phyloP scores from a whole-genome alignment of 75 land plant genomes.

The Pinus tabuliformis region DNA sequence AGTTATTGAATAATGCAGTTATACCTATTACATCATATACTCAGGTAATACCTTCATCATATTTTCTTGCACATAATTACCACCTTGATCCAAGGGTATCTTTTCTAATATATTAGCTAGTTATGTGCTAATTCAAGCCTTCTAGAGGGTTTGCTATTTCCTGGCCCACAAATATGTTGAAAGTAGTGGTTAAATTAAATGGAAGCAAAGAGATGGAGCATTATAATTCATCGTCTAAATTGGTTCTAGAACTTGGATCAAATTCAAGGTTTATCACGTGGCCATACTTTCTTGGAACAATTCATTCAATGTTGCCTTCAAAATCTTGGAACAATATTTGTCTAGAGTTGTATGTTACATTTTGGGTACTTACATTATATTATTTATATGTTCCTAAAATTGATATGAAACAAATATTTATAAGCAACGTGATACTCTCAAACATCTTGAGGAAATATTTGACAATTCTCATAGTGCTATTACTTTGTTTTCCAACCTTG shows the following conservation, averaged over 20 bases:
- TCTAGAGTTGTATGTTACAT: constrained; percentile 88
- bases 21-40: constrained; percentile 73
- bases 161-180: constrained; percentile 71
- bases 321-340: constrained; percentile 95
- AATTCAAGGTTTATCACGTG: constrained; percentile 60
- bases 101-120: constrained; percentile 87
- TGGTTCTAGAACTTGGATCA: constrained; percentile 70
- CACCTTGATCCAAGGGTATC: constrained; percentile 97
- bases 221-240: constrained; percentile 15
- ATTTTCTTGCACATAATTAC: constrained; percentile 80
- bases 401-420: constrained; percentile 87
- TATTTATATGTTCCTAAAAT: constrained; percentile 85
- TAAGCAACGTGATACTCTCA: constrained; percentile 87
- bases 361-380: constrained; percentile 94
- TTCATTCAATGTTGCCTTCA: constrained; percentile 67
- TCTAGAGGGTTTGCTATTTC: constrained; percentile 35
- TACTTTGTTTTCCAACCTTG: too few species aligned
- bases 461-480: too few species aligned
- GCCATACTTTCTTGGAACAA: constrained; percentile 75
- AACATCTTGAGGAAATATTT: constrained; percentile 37
- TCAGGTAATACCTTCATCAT: constrained; percentile 74
- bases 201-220: constrained; percentile 34
- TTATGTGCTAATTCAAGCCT: constrained; percentile 86
- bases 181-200: constrained; percentile 13
- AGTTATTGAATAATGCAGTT: constrained; percentile 81